Evolutionary conservation across 306 rosid genomes (phyloP), one percentile per base, ranked within the genome.

Genomic region (Spatholobus suberectus): DNA sequence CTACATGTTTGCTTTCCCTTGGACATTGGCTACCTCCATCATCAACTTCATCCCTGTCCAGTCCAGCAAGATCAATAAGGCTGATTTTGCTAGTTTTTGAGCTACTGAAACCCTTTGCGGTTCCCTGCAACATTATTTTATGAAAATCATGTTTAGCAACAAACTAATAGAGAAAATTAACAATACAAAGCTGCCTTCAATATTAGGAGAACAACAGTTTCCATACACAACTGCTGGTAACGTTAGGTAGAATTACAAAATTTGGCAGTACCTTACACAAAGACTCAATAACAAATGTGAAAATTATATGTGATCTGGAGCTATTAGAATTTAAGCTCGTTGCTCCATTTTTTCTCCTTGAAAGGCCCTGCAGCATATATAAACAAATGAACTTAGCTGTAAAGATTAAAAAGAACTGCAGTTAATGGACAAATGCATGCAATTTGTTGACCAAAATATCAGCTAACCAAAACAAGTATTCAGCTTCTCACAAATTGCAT

Each of bases 61-160:
- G 55, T 68, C 97, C 99, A 62, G 98, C 99, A 78, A 92, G 94
- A 87, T 96, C 99, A 77, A 96, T 83, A 87, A 96, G 81, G 89
- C 88, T 92, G 89, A 94, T 90, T 88, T 92, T 92, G 89, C 98
- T 96, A 57, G 91, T 87, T 86, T 90, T 96, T 80, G 96, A 91
- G 66, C 92, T 88, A 76, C 88, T 90, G 74, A 87, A 92, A 82
- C 89, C 87, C 89, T 95, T 92, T 46, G 91, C 66, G 73, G 82
- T 90, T 67, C 86, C 97, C 99, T 91, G 90, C 65, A 44, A 51
- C 86, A 77, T 47, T 18, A 85, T 18, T 83, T 76, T 14, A 73
- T 20, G 51, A 61, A 82, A 44, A 71, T 4, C 67, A 81, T 55
- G 71, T 20, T 21, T 71, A 73, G 80, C 79, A 15, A 80, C 14